These are phyloP conservation scores for Moniliophthora roreri DNA, from an alignment of 1,284 basidiomycete species.

Conservation along the genomic window DNA sequence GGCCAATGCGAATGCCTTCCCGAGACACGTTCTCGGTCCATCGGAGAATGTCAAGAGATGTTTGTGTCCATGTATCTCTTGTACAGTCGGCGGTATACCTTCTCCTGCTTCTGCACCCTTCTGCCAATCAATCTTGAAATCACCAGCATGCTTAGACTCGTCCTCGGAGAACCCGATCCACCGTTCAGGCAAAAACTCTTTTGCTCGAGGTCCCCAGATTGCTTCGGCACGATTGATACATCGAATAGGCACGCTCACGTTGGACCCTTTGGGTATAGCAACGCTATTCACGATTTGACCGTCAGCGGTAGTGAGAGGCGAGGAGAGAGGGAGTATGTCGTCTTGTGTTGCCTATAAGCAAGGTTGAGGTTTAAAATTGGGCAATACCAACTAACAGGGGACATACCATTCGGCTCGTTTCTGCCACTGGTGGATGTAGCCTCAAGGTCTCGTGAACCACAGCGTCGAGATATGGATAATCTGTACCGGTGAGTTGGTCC, in stretches of 20 bases:
- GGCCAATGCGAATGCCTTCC: conserved; percentile 37
- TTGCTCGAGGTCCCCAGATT: conserved; percentile 46
- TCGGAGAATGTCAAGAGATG: conserved; percentile 40
- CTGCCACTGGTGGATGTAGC: conserved; percentile 40
- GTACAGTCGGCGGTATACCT: conserved; percentile 16
- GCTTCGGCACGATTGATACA: conserved; percentile 45
- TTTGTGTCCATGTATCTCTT: conserved; percentile 34
- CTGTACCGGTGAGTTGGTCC: conserved; percentile 1
- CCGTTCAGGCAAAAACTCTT: conserved; percentile 38
- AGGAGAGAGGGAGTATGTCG: conserved; percentile 48
- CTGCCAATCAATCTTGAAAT: not conserved
- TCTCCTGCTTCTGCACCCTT: not conserved
- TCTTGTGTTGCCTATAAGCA: conserved; percentile 43
- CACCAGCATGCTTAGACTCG: not conserved
- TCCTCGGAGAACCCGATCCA: conserved; percentile 28
- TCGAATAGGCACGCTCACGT: conserved; percentile 37
- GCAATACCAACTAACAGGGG: not conserved
- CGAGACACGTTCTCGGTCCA: conserved; percentile 42
- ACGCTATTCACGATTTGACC: conserved; percentile 24
- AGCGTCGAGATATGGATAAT: conserved; percentile 25
- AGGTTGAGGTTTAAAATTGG: conserved; percentile 11
- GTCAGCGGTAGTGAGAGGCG: conserved; percentile 27
- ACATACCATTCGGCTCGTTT: conserved; percentile 40
- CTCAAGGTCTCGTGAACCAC: conserved; percentile 49
- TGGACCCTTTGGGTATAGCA: conserved; percentile 43